These are phyloP conservation scores for Vaccinium darrowii DNA, from an alignment of 148 eudicot genomes.

Conservation along the genomic window DNA sequence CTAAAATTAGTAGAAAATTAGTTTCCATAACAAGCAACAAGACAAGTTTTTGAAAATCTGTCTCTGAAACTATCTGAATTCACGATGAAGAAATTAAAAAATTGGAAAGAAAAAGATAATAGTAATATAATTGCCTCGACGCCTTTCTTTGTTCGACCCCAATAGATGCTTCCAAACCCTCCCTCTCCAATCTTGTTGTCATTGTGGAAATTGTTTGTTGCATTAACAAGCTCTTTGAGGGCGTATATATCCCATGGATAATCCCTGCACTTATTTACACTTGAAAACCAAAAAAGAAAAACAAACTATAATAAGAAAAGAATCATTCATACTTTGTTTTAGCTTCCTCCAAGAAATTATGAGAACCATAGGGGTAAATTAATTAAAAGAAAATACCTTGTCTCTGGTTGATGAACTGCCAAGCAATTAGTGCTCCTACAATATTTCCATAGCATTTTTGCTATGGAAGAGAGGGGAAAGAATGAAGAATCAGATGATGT, in stretches of 20 bases:
- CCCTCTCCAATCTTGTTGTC: slow-evolving; percentile 49
- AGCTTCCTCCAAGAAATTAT: background rate
- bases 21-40: too few species aligned
- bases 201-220: slow-evolving; percentile 41
- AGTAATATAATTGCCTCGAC: slow-evolving; percentile 31
- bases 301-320: background rate
- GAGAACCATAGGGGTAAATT: background rate
- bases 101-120: background rate
- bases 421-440: slow-evolving; percentile 14
- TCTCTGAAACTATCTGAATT: too few species aligned
- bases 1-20: too few species aligned
- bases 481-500: background rate
- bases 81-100: background rate
- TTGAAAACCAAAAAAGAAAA: background rate
- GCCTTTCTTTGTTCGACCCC: slow-evolving; percentile 50
- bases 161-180: slow-evolving; percentile 51
- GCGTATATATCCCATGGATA: slow-evolving; percentile 49
- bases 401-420: slow-evolving; percentile 2
- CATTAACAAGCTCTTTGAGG: slow-evolving; percentile 42
- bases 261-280: slow-evolving; percentile 27
- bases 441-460: slow-evolving; percentile 24
- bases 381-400: slow-evolving; percentile 19
- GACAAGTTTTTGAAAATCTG: too few species aligned
- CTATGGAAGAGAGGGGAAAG: background rate
- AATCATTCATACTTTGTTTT: background rate